phyloP scores from a whole-genome alignment of 441 rosid species.

The Sinapis alba region DNA sequence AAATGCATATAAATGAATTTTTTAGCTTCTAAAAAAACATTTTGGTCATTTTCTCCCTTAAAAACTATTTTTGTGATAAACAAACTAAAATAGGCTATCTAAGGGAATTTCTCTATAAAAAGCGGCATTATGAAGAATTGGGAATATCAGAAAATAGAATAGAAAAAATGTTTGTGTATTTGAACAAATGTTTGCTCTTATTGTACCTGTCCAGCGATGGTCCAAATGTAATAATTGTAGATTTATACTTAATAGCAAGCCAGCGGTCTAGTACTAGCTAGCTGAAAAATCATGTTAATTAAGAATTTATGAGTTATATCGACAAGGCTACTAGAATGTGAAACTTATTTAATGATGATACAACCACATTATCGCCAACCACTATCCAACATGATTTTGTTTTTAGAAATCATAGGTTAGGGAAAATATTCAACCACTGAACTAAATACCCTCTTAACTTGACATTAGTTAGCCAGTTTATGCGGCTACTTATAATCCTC shows the following conservation, averaged over 20 bases:
- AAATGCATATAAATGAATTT: too few species aligned
- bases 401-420: background rate
- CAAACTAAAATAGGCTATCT: too few species aligned
- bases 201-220: background rate
- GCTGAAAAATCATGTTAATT: slow-evolving; percentile 1
- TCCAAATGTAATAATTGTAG: slow-evolving; percentile 17
- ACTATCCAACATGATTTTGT: slow-evolving; percentile 24
- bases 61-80: too few species aligned
- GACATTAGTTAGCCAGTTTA: background rate
- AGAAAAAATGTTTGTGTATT: background rate
- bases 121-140: background rate
- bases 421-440: slow-evolving; percentile 7
- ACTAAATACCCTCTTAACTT: background rate
- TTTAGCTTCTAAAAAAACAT: too few species aligned
- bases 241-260: slow-evolving; percentile 13
- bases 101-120: too few species aligned
- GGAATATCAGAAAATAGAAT: background rate
- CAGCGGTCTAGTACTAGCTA: background rate
- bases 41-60: too few species aligned
- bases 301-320: slow-evolving; percentile 7
- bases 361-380: slow-evolving; percentile 19
- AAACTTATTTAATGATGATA: slow-evolving; percentile 28
- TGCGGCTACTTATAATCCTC: background rate
- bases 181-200: background rate
- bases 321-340: slow-evolving; percentile 28